phyloP scores from a whole-genome alignment of 495 filamentous ascomycete genomes.

The Xylaria scruposa region DNA sequence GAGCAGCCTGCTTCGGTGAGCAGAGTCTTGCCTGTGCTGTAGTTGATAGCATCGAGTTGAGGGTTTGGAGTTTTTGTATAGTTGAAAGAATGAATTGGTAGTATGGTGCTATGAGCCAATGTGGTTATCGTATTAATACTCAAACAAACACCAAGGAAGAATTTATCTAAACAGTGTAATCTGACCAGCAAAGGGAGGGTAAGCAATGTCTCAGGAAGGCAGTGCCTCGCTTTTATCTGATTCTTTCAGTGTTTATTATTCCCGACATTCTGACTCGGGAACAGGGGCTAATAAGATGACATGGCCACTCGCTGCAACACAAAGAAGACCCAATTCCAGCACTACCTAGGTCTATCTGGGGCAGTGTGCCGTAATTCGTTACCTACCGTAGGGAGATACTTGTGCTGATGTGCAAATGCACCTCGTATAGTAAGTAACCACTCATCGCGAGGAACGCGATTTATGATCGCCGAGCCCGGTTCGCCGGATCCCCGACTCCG shows the following conservation, averaged over 20 bases:
- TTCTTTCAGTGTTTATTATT: neutral
- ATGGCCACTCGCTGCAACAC: neutral
- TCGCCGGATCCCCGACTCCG: conserved; percentile 5
- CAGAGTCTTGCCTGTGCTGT: conserved; percentile 41
- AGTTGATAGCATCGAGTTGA: conserved; percentile 38
- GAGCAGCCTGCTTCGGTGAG: conserved; percentile 44
- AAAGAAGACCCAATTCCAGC: neutral
- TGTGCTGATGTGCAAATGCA: neutral
- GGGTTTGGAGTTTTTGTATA: neutral
- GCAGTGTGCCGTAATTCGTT: neutral
- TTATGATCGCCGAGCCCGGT: conserved; percentile 9
- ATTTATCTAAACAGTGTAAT: neutral
- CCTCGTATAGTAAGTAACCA: conserved; percentile 24
- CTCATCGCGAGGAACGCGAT: neutral
- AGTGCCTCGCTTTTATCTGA: conserved; percentile 9
- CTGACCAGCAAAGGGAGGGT: neutral
- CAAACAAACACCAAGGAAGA: neutral
- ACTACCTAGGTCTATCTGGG: neutral
- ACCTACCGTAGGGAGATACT: neutral
- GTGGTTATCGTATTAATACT: neutral
- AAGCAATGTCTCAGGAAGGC: conserved; percentile 9
- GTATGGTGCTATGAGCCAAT: too few relatives aligned
- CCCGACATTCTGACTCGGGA: conserved; percentile 1
- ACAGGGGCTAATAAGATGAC: conserved; percentile 18
- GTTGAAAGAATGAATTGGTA: neutral